These are phyloP conservation scores for Fusarium sterilihyphosum DNA, from an alignment of 2,329 filamentous ascomycete genomes.

Conservation along the genomic window DNA sequence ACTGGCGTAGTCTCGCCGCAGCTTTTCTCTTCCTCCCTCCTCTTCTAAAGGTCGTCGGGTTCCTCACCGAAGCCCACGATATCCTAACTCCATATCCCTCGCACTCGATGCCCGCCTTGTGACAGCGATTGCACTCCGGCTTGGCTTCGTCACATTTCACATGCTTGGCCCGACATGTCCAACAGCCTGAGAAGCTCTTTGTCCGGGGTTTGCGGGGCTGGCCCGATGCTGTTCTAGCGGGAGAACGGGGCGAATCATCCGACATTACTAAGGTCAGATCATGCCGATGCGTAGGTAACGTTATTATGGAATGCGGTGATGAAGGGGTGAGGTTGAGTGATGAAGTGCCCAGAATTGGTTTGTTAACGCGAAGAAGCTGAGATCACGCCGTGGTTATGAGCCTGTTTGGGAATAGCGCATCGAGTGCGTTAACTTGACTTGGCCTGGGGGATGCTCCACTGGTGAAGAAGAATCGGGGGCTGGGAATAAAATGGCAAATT, in stretches of 20 bases:
- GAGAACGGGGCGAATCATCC: conserved; percentile 5
- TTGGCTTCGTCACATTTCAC: conserved; percentile 39
- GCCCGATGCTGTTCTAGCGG: conserved; percentile 8
- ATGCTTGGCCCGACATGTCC: conserved; percentile 42
- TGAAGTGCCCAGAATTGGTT: not conserved
- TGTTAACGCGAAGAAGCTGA: conserved; percentile 4
- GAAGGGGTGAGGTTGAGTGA: not conserved
- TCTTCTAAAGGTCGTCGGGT: conserved; percentile 30
- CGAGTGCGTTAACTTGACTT: not conserved
- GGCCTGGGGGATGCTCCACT: not conserved
- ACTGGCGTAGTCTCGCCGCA: not conserved
- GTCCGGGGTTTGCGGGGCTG: conserved; percentile 38
- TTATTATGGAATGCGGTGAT: not conserved
- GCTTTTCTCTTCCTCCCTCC: conserved; percentile 11
- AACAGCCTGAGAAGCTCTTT: conserved; percentile 42
- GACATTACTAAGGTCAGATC: conserved; percentile 12
- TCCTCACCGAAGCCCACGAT: conserved; percentile 41
- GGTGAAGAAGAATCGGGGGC: not conserved
- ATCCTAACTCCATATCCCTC: conserved; percentile 39
- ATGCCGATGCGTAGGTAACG: not conserved
- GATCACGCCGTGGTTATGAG: not conserved
- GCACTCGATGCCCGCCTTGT: conserved; percentile 26
- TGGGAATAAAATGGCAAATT: not conserved
- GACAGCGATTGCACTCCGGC: conserved; percentile 36
- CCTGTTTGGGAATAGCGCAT: not conserved